Evolutionary conservation across 352 stramenopile species (phyloP), one percentile per base, ranked within the genome.

Genomic region (Phytophthora parvispora): DNA sequence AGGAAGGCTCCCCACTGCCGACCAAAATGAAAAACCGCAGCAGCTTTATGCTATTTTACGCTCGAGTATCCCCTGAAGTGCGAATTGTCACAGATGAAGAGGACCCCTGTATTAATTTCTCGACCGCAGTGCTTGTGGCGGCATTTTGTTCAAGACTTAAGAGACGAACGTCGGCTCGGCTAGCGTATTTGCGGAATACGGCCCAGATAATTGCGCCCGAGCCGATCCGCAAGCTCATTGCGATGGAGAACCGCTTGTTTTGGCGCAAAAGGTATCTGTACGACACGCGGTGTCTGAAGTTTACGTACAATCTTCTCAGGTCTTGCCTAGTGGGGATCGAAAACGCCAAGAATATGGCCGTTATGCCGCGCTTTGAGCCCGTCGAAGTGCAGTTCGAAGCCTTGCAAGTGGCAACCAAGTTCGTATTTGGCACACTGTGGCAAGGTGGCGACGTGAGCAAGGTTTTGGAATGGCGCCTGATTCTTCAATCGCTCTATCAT

Each of bases 1-100:
- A 64, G 32, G 56, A 70, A n/a, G 56, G 60, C 3, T 70, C 71
- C 47, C 57, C 66, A 2, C 55, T 72, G 22, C 70, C 57, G 49
- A 43, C 58, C 18, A 70, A 78, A 18, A 93, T 94, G 77, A 96
- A 94, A 68, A 96, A 81, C 28, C 82, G 87, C 34, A 97, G 89
- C 57, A 95, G 87, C 59, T 97, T 97, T 42, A 96, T 97, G 89
- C 74, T 97, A 8, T 85, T 96, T 43, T 97, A 97, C 59, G 78
- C 87, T 12, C 85, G 87, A 29, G 78, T 80, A 22, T 75, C 78
- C 32, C 74, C 87, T 1, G 78, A 80, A 24, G 50, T 94, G 6
- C 64, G 49, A 13, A 29, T 78, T 9, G 59, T 78, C 48, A 50
- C 22, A 13, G 22, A 57, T 22, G 52, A 73, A 20, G 57, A 76